A percentile compares a stretch with the other conserved stretches of the same genome.
phyloP scores from a whole-genome alignment of 1,284 basidiomycete genomes.

The Ganoderma boninense region DNA sequence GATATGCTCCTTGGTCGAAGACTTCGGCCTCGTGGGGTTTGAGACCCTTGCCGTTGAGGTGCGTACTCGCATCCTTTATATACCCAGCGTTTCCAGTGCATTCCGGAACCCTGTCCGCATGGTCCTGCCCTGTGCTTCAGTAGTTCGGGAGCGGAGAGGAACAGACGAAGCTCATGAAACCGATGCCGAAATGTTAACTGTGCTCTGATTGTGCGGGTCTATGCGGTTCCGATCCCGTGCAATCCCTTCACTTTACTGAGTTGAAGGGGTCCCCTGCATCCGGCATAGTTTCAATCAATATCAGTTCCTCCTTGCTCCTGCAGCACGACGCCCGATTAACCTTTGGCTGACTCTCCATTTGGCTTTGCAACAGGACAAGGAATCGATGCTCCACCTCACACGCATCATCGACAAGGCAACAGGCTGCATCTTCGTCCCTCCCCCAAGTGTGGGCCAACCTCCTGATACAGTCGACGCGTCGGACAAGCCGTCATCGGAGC shows the following conservation, averaged over 20 bases:
- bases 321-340: neutral
- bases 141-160: neutral
- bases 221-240: too few relatives aligned
- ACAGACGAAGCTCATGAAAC: neutral
- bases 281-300: neutral
- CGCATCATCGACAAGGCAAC: constrained; percentile 88
- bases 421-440: constrained; percentile 86
- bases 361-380: constrained; percentile 73
- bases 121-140: neutral
- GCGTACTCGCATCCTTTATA: constrained; percentile 30
- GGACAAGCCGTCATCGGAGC: constrained; percentile 52
- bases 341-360: neutral
- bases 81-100: neutral
- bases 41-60: constrained; percentile 97
- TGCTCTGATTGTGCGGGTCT: too few relatives aligned
- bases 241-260: neutral
- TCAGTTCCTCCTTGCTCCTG: neutral
- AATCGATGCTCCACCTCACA: constrained; percentile 90
- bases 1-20: constrained; percentile 92
- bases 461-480: constrained; percentile 57
- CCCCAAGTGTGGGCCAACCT: constrained; percentile 56
- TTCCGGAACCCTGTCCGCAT: neutral
- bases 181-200: too few relatives aligned
- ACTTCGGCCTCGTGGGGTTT: constrained; percentile 94
- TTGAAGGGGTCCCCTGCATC: neutral